These are phyloP conservation scores for Waltergamsia citrina DNA, from an alignment of 2,329 filamentous ascomycete genomes.

Conservation along the genomic window DNA sequence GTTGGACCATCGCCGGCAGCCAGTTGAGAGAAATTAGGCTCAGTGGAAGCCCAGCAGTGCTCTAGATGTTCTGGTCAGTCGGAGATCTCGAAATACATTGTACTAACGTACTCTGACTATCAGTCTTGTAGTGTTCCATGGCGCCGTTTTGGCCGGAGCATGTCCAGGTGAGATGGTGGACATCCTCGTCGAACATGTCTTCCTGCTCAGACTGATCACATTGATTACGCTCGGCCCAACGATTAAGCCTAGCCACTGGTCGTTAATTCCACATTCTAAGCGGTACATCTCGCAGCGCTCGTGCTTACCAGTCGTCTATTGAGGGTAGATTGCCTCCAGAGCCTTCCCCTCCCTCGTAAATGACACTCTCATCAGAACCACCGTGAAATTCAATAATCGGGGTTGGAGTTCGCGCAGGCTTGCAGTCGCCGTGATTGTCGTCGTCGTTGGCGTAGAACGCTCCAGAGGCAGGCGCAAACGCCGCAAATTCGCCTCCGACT, in stretches of 20 bases:
- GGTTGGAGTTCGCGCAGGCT: constrained; percentile 22
- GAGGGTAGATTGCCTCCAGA: constrained; percentile 29
- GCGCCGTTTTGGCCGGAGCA: constrained; percentile 23
- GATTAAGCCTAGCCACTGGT: constrained; percentile 20
- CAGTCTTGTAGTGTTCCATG: constrained; percentile 34
- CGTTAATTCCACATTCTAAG: not conserved
- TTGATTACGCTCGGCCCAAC: constrained; percentile 29
- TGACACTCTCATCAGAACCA: constrained; percentile 28
- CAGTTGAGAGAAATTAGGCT: constrained; percentile 32
- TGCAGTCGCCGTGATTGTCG: constrained; percentile 24
- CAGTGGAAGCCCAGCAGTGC: constrained; percentile 35
- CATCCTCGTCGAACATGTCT: constrained; percentile 23
- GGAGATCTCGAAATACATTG: not conserved
- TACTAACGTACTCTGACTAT: constrained; percentile 21
- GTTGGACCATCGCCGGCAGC: constrained; percentile 27
- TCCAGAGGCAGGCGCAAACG: constrained; percentile 33
- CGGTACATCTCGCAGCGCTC: not conserved
- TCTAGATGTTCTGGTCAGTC: constrained; percentile 9
- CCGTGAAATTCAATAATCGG: constrained; percentile 37
- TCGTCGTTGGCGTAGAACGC: constrained; percentile 33
- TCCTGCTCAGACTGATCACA: constrained; percentile 22
- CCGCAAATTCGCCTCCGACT: constrained; percentile 30
- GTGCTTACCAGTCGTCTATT: constrained; percentile 21
- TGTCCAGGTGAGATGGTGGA: constrained; percentile 31
- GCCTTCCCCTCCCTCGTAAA: constrained; percentile 30